These are phyloP conservation scores for Zygoascus bituminiphila DNA, from an alignment of 805 yeast genomes.

Conservation along the genomic window DNA sequence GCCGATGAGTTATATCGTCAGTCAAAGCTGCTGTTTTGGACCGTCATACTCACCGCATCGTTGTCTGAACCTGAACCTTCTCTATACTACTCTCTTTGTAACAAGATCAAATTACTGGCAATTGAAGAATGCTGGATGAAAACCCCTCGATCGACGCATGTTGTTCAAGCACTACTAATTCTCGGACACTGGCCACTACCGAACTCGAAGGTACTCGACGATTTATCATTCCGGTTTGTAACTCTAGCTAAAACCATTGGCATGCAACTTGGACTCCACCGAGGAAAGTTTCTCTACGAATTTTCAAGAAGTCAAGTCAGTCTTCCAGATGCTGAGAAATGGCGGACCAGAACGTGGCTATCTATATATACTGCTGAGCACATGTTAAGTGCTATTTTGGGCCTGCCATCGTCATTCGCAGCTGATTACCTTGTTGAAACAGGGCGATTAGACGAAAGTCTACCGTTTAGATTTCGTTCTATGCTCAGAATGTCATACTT, in stretches of 20 bases:
- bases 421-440: constrained; percentile 76
- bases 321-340: constrained; percentile 81
- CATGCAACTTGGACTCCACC: constrained; percentile 78
- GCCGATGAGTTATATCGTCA: constrained; percentile 75
- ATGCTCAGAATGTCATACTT: constrained; percentile 67
- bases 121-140: constrained; percentile 89
- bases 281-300: constrained; percentile 87
- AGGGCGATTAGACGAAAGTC: constrained; percentile 54
- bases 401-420: constrained; percentile 78
- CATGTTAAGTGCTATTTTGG: constrained; percentile 81
- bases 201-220: constrained; percentile 84
- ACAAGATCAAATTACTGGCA: constrained; percentile 75
- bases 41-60: constrained; percentile 80
- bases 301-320: constrained; percentile 85
- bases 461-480: constrained; percentile 67
- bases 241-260: constrained; percentile 81
- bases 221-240: constrained; percentile 80
- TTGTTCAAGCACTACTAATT: constrained; percentile 82
- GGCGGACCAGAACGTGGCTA: constrained; percentile 92
- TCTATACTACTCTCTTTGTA: constrained; percentile 63
- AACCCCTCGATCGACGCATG: constrained; percentile 90
- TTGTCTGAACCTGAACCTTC: constrained; percentile 82
- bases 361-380: constrained; percentile 84
- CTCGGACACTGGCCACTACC: constrained; percentile 89
- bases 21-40: constrained; percentile 83